Base-by-base conservation (phyloP, 352 stramenopile species). In the Phytophthora syringae region DNA sequence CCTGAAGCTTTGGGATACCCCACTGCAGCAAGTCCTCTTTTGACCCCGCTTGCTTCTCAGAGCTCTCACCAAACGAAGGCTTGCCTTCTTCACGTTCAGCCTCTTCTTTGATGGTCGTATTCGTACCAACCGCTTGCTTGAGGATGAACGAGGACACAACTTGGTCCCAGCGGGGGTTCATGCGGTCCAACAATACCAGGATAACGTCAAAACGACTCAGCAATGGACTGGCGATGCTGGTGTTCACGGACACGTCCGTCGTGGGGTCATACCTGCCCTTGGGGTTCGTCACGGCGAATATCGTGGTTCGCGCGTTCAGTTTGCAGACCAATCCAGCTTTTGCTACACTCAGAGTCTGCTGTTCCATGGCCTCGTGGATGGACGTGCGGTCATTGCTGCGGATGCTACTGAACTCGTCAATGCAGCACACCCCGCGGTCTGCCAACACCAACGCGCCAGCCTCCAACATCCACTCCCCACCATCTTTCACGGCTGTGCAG, bases 161-260 rank as follows among this genome's bases (percentile, higher is more conserved):
- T 18, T 92, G 80, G 70, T 99, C 97, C 82, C 96, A 98, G 30
- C 89, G 73, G n/a, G 65, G 57, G 42, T 90, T 87, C 53, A 84
- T 82, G 7, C 76, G 86, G 70, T 99, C 97, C 36, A 99, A 75
- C 44, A 99, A 76, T 32, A 99, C 88, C 49, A 99, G 90, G 56
- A 99, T 96, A 6, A 99, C 71, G 71, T 99, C 97, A 70, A 99
- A 99, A n/a, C 97, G 82, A 76, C 86, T 98, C n/a, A 99, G 67
- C 18, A 99, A 80, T 15, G 97, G 96, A 21, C 93, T 96, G 25
- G 85, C 95, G 32, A 99, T 98, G 24, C 90, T 87, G n/a, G 96
- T 99, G 75, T 99, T 99, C 47, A 92, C 79, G 5, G 93, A 94
- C 5, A 99, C 74, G 65, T 95, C 92, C 1, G 75, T 76, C 40